These are phyloP conservation scores for Ogataea glucozyma DNA, from an alignment of 805 yeast species.

Conservation along the genomic window DNA sequence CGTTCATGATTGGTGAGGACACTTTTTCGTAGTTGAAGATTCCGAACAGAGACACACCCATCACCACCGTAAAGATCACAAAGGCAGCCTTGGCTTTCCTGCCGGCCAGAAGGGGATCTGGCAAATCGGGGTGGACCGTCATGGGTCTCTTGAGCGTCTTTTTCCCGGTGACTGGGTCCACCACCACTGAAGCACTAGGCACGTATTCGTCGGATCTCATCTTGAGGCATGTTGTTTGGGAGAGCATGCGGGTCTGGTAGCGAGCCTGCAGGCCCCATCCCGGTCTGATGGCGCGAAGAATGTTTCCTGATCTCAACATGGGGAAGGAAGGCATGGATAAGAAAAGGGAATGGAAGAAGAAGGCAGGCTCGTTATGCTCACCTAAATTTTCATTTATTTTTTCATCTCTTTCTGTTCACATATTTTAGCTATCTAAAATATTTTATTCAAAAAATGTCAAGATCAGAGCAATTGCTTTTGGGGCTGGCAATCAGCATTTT, in stretches of 20 bases:
- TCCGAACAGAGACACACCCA: conserved; percentile 56
- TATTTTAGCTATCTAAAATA: no score
- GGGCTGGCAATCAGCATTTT: no score
- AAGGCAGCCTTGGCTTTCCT: conserved; percentile 56
- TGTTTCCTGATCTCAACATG: neutral
- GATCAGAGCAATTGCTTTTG: no score
- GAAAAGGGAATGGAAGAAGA: no score
- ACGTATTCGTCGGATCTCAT: conserved; percentile 24
- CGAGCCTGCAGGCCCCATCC: no score
- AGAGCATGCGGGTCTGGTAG: neutral
- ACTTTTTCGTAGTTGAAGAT: conserved; percentile 93
- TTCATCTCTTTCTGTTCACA: conserved; percentile 9
- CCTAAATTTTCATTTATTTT: no score
- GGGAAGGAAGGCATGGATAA: no score
- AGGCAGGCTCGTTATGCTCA: no score
- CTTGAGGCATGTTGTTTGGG: neutral
- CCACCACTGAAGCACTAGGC: conserved; percentile 20
- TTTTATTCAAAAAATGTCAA: neutral
- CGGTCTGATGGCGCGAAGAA: neutral
- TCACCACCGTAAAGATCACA: conserved; percentile 50
- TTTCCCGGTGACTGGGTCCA: conserved; percentile 26
- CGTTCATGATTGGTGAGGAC: conserved; percentile 83
- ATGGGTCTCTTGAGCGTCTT: conserved; percentile 41
- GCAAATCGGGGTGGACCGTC: conserved; percentile 76
- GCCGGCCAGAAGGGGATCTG: conserved; percentile 68